Evolutionary conservation across 495 filamentous ascomycete genomes (phyloP), one percentile per base, ranked within the genome.

Genomic region (Neurospora sp.): DNA sequence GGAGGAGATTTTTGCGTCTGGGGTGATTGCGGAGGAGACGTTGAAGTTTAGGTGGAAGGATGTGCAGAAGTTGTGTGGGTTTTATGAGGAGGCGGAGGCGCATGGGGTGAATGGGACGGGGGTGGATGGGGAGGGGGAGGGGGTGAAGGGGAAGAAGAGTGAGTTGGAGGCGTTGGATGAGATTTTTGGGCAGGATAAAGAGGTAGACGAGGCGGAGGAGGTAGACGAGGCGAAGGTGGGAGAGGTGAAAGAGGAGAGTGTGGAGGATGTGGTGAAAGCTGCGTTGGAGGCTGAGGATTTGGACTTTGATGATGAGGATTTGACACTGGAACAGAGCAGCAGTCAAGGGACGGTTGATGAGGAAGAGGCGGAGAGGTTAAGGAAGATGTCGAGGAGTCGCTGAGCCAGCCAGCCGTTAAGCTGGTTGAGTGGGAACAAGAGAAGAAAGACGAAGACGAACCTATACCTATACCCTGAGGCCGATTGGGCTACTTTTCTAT

Each of bases 1-100:
- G 12, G 18, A 71, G 0, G 83, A 84, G 71, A 72, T 86, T 7
- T 75, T 81, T 39, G 70, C 38, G 5, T 62, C 18, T 2, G 44
- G 44, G 7, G 44, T 70, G 42, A 6, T 80, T 27, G 18, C 77
- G 0, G 54, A 71, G 37, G 48, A 20, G 16, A 31, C 31, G 12
- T 27, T 74, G 18, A 23, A 7, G 3, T 16, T 23, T 10, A 46
- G 42, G 27, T 69, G 72, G 37, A 39, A 41, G 69, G 10, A 59
- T 1, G 38, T 76, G 42, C 23, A n/a, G 11, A 59, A 23, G 62
- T 31, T 69, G 42, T 73, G 74, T 27, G 41, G 42, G 41, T 27
- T 39, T 14, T 74, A 37, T 38, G 72, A 69, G 59, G 71, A 8
- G 40, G n/a, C 41, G 2, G 23, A 69, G 18, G 31, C 5, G 54